Conservation (phyloP, 129 eudicot species). For the Arctium minus region DNA sequence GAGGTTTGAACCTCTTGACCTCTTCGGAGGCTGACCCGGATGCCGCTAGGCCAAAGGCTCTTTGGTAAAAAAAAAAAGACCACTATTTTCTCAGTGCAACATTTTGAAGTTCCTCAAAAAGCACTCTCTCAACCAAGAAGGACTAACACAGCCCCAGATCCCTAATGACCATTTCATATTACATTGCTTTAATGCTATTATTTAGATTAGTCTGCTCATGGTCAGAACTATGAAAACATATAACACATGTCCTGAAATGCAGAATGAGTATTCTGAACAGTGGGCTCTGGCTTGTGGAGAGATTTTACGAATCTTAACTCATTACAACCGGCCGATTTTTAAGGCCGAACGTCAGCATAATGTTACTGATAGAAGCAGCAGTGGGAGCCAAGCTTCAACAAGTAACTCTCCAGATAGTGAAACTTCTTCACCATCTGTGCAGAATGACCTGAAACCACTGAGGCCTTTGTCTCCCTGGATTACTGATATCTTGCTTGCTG, state of each 20-base stretch:
- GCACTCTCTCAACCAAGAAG: background rate
- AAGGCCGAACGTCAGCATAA: conserved; percentile 57
- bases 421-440: conserved; percentile 39
- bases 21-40: no score
- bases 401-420: conserved; percentile 47
- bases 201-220: background rate
- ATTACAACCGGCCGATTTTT: conserved; percentile 88
- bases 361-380: conserved; percentile 59
- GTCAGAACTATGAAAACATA: background rate
- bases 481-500: conserved; percentile 92
- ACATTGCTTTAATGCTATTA: background rate
- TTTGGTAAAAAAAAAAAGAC: no score
- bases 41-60: no score
- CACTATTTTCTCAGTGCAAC: background rate
- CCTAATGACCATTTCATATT: background rate
- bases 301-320: conserved; percentile 83
- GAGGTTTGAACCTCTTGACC: no score
- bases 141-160: background rate
- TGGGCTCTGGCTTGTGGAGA: conserved; percentile 99
- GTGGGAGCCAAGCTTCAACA: conserved; percentile 68
- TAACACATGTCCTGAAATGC: conserved; percentile 25
- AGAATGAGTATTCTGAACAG: conserved; percentile 96
- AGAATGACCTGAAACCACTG: conserved; percentile 66
- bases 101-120: background rate
- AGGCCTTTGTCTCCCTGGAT: conserved; percentile 98